A percentile compares a stretch with the other conserved stretches of the same genome.
These are phyloP conservation scores for Fusarium verticillioides DNA, from an alignment of 2,329 filamentous ascomycete species.

Conservation along the genomic window DNA sequence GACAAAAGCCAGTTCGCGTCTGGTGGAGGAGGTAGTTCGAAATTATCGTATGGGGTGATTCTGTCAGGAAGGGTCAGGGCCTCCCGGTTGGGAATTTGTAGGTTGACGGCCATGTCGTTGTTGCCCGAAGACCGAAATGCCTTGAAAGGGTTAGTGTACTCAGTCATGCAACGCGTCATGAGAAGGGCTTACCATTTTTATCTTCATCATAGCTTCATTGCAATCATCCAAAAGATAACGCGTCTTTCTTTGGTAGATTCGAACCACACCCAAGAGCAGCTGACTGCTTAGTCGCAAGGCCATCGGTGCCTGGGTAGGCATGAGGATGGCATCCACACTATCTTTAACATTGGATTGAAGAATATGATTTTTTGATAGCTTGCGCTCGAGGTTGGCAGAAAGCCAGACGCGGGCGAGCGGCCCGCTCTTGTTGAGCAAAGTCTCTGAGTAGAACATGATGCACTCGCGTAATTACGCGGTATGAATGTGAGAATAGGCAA, in stretches of 20 bases:
- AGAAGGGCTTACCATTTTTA: conserved; percentile 82
- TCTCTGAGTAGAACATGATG: conserved; percentile 97
- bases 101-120: conserved; percentile 89
- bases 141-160: conserved; percentile 65
- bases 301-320: conserved; percentile 92
- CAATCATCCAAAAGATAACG: conserved; percentile 97
- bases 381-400: conserved; percentile 97
- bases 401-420: conserved; percentile 98
- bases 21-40: conserved; percentile 81
- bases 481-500: conserved; percentile 38
- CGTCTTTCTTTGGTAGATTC: conserved; percentile 97
- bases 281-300: conserved; percentile 94
- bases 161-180: neutral
- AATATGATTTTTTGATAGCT: conserved; percentile 96
- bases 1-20: conserved; percentile 88
- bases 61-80: conserved; percentile 90
- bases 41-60: conserved; percentile 89
- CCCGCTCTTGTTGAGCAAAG: conserved; percentile 94
- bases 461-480: conserved; percentile 46
- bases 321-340: conserved; percentile 95
- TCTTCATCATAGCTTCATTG: conserved; percentile 96
- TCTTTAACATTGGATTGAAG: conserved; percentile 93
- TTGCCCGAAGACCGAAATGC: conserved; percentile 95
- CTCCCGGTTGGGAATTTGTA: conserved; percentile 84
- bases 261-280: conserved; percentile 91